phyloP scores from a whole-genome alignment of 805 yeast genomes.

The Wickerhamomyces ciferrii region DNA sequence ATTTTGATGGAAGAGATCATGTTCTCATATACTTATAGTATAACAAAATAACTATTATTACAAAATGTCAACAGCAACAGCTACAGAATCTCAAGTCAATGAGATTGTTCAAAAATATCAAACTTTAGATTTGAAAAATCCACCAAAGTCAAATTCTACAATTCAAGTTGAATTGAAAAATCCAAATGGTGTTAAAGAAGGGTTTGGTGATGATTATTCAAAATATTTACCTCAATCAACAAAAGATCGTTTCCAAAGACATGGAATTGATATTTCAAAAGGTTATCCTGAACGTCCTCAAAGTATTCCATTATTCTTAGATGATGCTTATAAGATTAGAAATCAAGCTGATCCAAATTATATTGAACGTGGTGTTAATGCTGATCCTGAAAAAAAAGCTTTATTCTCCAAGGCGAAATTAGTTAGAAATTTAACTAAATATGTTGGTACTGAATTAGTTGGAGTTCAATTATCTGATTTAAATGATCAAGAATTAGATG shows the following conservation, averaged over 20 bases:
- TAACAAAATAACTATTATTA: too few relatives aligned
- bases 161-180: neutral
- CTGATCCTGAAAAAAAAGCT: constrained; percentile 37
- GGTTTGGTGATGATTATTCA: neutral
- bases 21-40: too few relatives aligned
- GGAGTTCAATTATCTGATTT: constrained; percentile 39
- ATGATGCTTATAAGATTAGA: constrained; percentile 34
- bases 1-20: too few relatives aligned
- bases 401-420: constrained; percentile 33
- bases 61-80: neutral
- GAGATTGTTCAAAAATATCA: neutral
- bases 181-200: neutral
- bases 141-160: neutral
- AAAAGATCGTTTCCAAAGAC: constrained; percentile 23
- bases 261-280: constrained; percentile 29
- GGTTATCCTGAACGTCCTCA: constrained; percentile 36
- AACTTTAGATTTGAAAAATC: neutral
- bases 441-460: constrained; percentile 43
- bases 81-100: neutral
- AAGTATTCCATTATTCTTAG: constrained; percentile 33
- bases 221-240: constrained; percentile 21
- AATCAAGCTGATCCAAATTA: constrained; percentile 26
- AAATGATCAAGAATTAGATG: constrained; percentile 38
- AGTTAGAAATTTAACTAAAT: constrained; percentile 36
- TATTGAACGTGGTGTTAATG: constrained; percentile 29